These are phyloP conservation scores for Mycena rosella DNA, from an alignment of 768 basidiomycete species.

Conservation along the genomic window DNA sequence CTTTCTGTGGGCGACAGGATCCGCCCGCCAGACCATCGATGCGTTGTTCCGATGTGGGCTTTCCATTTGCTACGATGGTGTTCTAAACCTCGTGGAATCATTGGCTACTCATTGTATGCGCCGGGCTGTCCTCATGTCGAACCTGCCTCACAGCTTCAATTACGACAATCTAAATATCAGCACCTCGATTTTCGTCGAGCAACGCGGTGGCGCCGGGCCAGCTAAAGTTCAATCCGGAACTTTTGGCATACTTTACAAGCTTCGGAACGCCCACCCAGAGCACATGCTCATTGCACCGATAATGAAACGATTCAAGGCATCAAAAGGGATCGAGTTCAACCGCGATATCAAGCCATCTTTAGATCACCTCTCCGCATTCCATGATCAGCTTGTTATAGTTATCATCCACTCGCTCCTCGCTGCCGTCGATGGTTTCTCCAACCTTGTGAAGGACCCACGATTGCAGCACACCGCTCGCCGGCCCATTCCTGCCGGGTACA, in stretches of 20 bases:
- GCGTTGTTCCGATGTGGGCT: slow-evolving; percentile 26
- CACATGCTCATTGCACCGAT: slow-evolving; percentile 33
- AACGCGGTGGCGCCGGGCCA: slow-evolving; percentile 25
- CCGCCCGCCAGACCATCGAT: slow-evolving; percentile 29
- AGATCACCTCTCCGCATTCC: slow-evolving; percentile 6
- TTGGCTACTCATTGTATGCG: slow-evolving; percentile 3
- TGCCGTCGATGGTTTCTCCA: not conserved
- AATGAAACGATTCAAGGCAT: slow-evolving; percentile 10
- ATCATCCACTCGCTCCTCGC: slow-evolving; percentile 5
- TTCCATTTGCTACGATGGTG: slow-evolving; percentile 32
- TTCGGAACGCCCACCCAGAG: slow-evolving; percentile 15
- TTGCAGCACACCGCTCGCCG: slow-evolving; percentile 21
- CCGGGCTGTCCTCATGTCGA: not conserved
- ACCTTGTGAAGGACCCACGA: not conserved
- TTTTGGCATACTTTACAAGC: slow-evolving; percentile 31
- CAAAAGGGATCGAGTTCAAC: slow-evolving; percentile 14
- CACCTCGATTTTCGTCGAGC: slow-evolving; percentile 35
- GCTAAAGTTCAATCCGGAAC: slow-evolving; percentile 40
- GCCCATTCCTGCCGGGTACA: slow-evolving; percentile 14
- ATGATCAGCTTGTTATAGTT: slow-evolving; percentile 21
- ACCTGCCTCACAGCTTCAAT: slow-evolving; percentile 5
- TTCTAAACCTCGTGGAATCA: slow-evolving; percentile 18
- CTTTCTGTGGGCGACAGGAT: slow-evolving; percentile 31
- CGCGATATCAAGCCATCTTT: slow-evolving; percentile 13
- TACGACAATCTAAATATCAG: slow-evolving; percentile 34